Evolutionary conservation across 2,329 filamentous ascomycete species (phyloP).

Genomic region (Penicillium italicum): DNA sequence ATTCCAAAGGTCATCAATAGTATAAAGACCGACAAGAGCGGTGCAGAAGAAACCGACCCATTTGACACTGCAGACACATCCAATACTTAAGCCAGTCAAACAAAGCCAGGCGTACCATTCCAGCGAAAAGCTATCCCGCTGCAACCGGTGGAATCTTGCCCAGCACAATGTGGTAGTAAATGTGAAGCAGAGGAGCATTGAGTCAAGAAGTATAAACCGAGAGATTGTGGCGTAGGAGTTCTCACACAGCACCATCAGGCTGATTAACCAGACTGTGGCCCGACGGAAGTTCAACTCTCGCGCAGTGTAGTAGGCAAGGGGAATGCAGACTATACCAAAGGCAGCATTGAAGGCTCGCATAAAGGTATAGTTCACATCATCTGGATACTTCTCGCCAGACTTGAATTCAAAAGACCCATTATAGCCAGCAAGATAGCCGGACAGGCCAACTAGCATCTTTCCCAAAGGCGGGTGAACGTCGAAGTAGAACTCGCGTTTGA

Average conservation of each 20-base stretch:
- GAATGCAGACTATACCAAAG: constrained; percentile 89
- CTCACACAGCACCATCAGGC: constrained; percentile 95
- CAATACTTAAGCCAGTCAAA: constrained; percentile 90
- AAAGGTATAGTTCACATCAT: constrained; percentile 92
- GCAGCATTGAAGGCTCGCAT: constrained; percentile 98
- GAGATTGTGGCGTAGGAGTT: constrained; percentile 99
- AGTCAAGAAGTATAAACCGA: constrained; percentile 95
- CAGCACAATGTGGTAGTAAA: constrained; percentile 96
- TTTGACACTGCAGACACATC: constrained; percentile 97
- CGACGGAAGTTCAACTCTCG: constrained; percentile 82
- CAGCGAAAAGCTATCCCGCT: constrained; percentile 76
- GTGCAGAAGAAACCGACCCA: constrained; percentile 96
- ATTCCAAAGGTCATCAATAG: constrained; percentile 92
- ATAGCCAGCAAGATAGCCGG: constrained; percentile 93
- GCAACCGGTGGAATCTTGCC: constrained; percentile 90
- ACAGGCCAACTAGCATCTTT: constrained; percentile 97
- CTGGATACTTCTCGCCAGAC: constrained; percentile 91
- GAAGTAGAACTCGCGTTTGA: constrained; percentile 99
- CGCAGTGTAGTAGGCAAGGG: constrained; percentile 91
- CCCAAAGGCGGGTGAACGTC: constrained; percentile 93
- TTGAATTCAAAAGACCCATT: constrained; percentile 99
- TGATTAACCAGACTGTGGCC: constrained; percentile 89
- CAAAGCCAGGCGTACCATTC: constrained; percentile 96
- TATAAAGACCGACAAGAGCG: constrained; percentile 91
- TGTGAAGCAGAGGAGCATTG: constrained; percentile 98